Conservation (phyloP, 1,284 basidiomycete species). For the Chondrostereum purpureum region DNA sequence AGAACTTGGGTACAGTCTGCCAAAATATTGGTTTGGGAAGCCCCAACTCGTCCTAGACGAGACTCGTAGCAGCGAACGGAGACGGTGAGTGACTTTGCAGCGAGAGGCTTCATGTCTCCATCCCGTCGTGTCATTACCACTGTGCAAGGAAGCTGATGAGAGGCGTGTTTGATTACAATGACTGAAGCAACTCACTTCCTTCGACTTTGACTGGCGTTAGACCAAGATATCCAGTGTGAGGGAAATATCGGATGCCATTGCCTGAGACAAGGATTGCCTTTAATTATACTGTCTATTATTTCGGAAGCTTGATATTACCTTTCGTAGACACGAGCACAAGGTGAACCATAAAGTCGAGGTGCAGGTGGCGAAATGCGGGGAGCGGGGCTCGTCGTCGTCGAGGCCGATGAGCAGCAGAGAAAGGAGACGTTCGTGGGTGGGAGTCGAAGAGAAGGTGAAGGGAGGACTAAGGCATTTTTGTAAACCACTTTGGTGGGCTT, state of each 20-base stretch:
- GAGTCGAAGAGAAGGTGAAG: slow-evolving; percentile 1
- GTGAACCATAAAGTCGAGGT: slow-evolving; percentile 3
- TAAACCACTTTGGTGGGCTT: background rate
- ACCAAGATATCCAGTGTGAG: slow-evolving; percentile 70
- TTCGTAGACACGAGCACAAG: slow-evolving; percentile 1
- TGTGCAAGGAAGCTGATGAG: slow-evolving; percentile 20
- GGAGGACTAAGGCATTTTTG: background rate
- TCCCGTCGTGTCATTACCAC: slow-evolving; percentile 67
- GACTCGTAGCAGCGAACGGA: slow-evolving; percentile 76
- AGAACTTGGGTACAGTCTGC: slow-evolving; percentile 59
- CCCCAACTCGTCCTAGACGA: slow-evolving; percentile 52
- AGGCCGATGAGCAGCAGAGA: background rate
- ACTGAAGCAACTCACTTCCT: slow-evolving; percentile 46
- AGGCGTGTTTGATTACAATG: slow-evolving; percentile 11
- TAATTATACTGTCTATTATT: too few species aligned
- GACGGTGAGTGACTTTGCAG: slow-evolving; percentile 56
- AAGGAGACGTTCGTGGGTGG: background rate
- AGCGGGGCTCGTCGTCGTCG: too few species aligned
- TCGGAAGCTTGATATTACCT: too few species aligned
- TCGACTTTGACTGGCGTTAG: slow-evolving; percentile 73
- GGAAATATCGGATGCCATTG: slow-evolving; percentile 68
- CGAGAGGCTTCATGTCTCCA: slow-evolving; percentile 59
- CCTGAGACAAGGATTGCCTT: slow-evolving; percentile 34
- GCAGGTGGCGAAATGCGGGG: too few species aligned
- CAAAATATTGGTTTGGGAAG: slow-evolving; percentile 52